Conservation (phyloP, 495 filamentous ascomycete species). For the Daldinia loculata region DNA sequence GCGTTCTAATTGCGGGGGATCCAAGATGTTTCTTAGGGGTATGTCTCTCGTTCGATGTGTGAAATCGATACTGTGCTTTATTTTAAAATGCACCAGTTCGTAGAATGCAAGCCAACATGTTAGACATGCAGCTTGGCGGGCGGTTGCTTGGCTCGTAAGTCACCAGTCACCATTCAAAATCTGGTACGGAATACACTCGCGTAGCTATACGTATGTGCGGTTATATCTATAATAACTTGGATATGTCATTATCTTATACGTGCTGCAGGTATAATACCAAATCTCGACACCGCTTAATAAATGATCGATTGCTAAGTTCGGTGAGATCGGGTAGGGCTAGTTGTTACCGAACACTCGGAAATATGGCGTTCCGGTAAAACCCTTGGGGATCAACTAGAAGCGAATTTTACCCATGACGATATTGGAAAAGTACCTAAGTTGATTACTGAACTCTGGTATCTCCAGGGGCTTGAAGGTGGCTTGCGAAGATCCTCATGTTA, state of each 20-base stretch:
- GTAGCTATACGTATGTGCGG: neutral
- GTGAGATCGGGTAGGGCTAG: slow-evolving; percentile 37
- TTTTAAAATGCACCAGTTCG: slow-evolving; percentile 10
- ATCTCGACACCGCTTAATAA: slow-evolving; percentile 7
- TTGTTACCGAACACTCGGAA: slow-evolving; percentile 36
- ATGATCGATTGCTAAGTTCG: slow-evolving; percentile 20
- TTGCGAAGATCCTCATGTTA: slow-evolving; percentile 35
- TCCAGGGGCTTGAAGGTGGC: slow-evolving; percentile 16
- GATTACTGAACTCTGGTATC: slow-evolving; percentile 5
- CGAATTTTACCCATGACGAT: slow-evolving; percentile 12
- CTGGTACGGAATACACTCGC: neutral
- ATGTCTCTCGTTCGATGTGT: neutral
- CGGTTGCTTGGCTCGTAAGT: slow-evolving; percentile 3
- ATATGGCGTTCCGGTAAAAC: slow-evolving; percentile 32
- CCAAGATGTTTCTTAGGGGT: neutral
- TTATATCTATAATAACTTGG: neutral
- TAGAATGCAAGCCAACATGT: neutral
- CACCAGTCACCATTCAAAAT: neutral
- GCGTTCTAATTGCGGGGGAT: slow-evolving; percentile 19
- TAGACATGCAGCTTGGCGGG: neutral
- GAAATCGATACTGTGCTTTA: slow-evolving; percentile 19
- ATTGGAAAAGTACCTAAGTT: neutral
- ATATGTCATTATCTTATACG: neutral
- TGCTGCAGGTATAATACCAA: neutral
- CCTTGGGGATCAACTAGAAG: slow-evolving; percentile 8